Evolutionary conservation across 2,329 filamentous ascomycete genomes (phyloP), one percentile per base, ranked within the genome.

Genomic region (Tympanopsis confertula): DNA sequence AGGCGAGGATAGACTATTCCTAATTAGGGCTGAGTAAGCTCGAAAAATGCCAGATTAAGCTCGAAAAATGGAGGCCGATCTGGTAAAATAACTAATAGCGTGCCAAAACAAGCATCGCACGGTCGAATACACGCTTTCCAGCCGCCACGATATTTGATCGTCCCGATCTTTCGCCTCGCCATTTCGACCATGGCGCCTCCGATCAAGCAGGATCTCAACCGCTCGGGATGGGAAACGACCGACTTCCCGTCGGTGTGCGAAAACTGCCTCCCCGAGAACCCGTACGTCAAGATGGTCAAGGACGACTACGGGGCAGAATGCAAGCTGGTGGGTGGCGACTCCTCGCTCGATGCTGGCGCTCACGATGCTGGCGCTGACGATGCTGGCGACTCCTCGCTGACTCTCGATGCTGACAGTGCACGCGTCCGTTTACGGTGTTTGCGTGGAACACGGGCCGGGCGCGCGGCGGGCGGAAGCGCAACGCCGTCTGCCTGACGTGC

Each of bases 231-330:
- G 87, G 91, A 98, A 62, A 83, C 86, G 20, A 91, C 85, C 36
- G 86, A 91, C 59, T 87, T 91, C 51, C 86, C 86, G 5, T 88
- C 83, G 3, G 82, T 91, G 20, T 91, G 78, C 66, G 91, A 98
- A 62, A 87, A 80, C 54, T 98, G 91, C 57, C 74, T 98, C 2
- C 88, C 89, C 13, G 88, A 94, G 44, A 96, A 96, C 51, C 89
- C 88, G 2, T 98, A 94, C 53, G 91, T 98, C 33, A 91, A 96
- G 62, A 96, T 98, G 88, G 71, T 98, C 42, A 98, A 98, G 63
- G 87, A 96, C 55, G 89, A 98, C 58, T 80, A 93, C 52, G 91
- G 87, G 50, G 85, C 82, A 41, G 82, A 88, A 62, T 86, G 83
- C 70, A 84, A 84, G 66, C 66, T 84, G 47, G 22, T 26, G 54